A percentile compares a stretch with the other conserved stretches of the same genome.
Evolutionary conservation across 208 protist species (phyloP).

Genomic region (Leishmania major): DNA sequence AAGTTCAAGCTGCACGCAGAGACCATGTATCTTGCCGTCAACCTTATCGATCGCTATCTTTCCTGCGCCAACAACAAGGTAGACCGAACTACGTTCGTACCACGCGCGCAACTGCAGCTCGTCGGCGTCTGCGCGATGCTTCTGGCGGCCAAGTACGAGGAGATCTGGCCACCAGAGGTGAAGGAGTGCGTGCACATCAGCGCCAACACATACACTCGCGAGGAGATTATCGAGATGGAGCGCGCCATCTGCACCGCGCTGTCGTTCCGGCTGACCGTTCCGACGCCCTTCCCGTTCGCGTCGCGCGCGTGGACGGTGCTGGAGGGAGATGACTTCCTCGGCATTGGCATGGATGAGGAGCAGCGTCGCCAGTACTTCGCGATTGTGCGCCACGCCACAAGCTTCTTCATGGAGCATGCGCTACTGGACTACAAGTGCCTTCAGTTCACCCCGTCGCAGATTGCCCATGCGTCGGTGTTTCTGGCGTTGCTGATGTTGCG

Average conservation of each 20-base stretch:
- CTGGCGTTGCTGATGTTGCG: constrained; percentile 79
- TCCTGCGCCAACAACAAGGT: constrained; percentile 73
- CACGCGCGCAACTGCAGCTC: constrained; percentile 95
- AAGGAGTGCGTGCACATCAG: constrained; percentile 95
- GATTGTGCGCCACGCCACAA: constrained; percentile 63
- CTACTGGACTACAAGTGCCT: constrained; percentile 91
- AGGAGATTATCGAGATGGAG: constrained; percentile 94
- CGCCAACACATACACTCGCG: constrained; percentile 93
- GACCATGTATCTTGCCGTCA: constrained; percentile 97
- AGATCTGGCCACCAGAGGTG: constrained; percentile 94
- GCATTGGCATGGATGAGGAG: constrained; percentile 38
- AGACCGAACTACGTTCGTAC: constrained; percentile 50
- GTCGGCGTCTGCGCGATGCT: constrained; percentile 94
- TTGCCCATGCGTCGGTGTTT: constrained; percentile 92
- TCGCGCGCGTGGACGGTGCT: constrained; percentile 73
- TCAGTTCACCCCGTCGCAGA: constrained; percentile 93
- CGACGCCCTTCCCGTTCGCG: constrained; percentile 88
- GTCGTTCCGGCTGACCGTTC: constrained; percentile 89
- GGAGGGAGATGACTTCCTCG: constrained; percentile 62
- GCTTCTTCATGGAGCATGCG: constrained; percentile 88
- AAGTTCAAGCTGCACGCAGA: constrained; percentile 97
- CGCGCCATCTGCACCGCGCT: constrained; percentile 79
- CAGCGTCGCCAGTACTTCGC: constrained; percentile 37
- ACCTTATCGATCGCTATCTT: constrained; percentile 97
- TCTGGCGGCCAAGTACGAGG: constrained; percentile 94